Base-by-base conservation (phyloP, 2,329 filamentous ascomycete species). In the Boeremia exigua region DNA sequence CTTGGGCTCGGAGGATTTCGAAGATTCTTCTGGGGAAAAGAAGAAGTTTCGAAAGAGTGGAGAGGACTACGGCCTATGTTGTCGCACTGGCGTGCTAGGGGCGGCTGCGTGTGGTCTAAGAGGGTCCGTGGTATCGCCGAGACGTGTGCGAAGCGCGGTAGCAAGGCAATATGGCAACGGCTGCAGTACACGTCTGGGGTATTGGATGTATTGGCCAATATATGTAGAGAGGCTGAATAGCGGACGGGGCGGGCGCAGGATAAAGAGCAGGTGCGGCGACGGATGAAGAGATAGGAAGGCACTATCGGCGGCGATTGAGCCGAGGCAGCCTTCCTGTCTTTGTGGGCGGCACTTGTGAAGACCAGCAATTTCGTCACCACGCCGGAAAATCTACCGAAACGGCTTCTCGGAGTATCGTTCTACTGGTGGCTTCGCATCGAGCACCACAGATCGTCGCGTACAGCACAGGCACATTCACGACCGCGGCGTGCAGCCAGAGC, bases 351-450 rank as follows among this genome's bases (percentile, higher is more conserved):
- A 42, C 60, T 42, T 56, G 63, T 62, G 59, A 55, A 53, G 38
- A 12, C 27, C 27, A 23, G 19, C 27, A 27, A 46, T 45, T 49
- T 48, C 56, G 59, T 63, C 59, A 64, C 59, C 42, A 23, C 43
- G 56, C 44, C 44, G 49, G 54, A 53, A 48, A 56, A 59, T 65
- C 58, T 62, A 56, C 66, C 64, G 64, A 61, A 48, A 46, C 52
- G 33, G 48, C 50, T 62, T n/a, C 29, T 19, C 36, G 36, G 37
- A 50, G 53, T 34, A 39, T 45, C 25, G 47, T 37, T 42, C 40
- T 46, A 56, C 40, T 42, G 42, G 40, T 38, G 53, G 53, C 37
- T 38, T 56, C 53, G 53, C 47, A 47, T 56, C 47, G 53, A 56
- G 53, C 53, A 42, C 42, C 53, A 48, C 47, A 32, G 53, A 51